These are phyloP conservation scores for Aphanomyces stellatus DNA, from an alignment of 352 stramenopile species.

Conservation along the genomic window DNA sequence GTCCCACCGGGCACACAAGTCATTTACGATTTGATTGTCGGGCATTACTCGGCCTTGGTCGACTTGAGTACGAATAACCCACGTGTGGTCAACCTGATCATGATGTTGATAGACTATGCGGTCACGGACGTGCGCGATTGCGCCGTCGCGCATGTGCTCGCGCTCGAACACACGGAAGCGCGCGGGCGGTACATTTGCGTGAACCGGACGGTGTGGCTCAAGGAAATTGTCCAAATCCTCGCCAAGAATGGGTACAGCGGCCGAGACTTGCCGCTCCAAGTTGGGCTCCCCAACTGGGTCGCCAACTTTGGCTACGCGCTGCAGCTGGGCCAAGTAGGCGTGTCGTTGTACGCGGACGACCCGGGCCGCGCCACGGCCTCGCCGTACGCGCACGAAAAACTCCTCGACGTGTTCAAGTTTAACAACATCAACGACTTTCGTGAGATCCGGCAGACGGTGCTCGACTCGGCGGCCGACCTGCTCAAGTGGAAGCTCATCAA, in stretches of 20 bases:
- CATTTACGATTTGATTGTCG: slow-evolving; percentile 81
- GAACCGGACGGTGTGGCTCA: slow-evolving; percentile 80
- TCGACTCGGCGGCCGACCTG: slow-evolving; percentile 78
- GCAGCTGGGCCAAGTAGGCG: slow-evolving; percentile 80
- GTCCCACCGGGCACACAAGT: slow-evolving; percentile 76
- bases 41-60: slow-evolving; percentile 78
- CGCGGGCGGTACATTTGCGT: slow-evolving; percentile 81
- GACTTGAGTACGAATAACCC: slow-evolving; percentile 51
- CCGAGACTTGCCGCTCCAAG: slow-evolving; percentile 71
- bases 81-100: background rate
- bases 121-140: slow-evolving; percentile 82
- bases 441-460: slow-evolving; percentile 44
- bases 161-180: slow-evolving; percentile 76
- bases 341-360: slow-evolving; percentile 55
- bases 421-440: slow-evolving; percentile 34
- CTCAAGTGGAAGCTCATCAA: slow-evolving; percentile 83
- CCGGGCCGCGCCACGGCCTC: slow-evolving; percentile 42
- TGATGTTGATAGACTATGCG: slow-evolving; percentile 53
- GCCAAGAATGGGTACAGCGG: slow-evolving; percentile 78
- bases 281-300: slow-evolving; percentile 76
- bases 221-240: slow-evolving; percentile 81
- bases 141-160: slow-evolving; percentile 65
- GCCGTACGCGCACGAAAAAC: slow-evolving; percentile 73
- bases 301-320: slow-evolving; percentile 73
- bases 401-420: slow-evolving; percentile 71